Evolutionary conservation across 495 filamentous ascomycete genomes (phyloP).

Genomic region (Penicillium riverlandense): DNA sequence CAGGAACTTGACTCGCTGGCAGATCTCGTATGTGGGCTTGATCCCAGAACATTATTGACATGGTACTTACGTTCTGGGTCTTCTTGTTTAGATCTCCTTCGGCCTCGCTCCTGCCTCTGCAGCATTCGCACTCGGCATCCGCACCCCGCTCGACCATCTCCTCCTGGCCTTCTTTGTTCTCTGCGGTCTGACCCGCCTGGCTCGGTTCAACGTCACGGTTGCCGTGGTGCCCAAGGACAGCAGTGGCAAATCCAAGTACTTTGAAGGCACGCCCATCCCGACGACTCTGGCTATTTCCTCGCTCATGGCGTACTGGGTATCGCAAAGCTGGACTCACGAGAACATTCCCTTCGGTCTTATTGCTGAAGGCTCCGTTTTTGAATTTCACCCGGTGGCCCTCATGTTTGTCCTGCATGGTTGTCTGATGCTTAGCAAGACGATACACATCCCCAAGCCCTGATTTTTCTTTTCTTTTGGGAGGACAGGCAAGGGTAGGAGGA

Average conservation of each 20-base stretch:
- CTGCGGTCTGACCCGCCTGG: slow-evolving; percentile 87
- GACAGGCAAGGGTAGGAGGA: slow-evolving; percentile 1
- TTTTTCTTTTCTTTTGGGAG: neutral
- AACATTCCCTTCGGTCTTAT: slow-evolving; percentile 63
- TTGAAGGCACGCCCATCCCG: slow-evolving; percentile 95
- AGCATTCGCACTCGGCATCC: slow-evolving; percentile 85
- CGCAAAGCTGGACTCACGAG: slow-evolving; percentile 69
- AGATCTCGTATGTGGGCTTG: slow-evolving; percentile 64
- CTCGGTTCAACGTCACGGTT: slow-evolving; percentile 96
- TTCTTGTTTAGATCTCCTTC: slow-evolving; percentile 74
- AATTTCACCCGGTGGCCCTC: slow-evolving; percentile 79
- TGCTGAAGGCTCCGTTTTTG: slow-evolving; percentile 58
- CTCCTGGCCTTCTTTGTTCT: slow-evolving; percentile 87
- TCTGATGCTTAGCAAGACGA: slow-evolving; percentile 86
- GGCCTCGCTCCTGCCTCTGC: slow-evolving; percentile 80
- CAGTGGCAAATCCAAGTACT: slow-evolving; percentile 84
- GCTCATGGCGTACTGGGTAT: slow-evolving; percentile 86
- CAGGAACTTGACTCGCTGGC: slow-evolving; percentile 97
- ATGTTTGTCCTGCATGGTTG: slow-evolving; percentile 82
- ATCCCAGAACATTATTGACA: neutral
- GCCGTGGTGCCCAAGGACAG: slow-evolving; percentile 82
- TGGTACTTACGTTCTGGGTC: neutral
- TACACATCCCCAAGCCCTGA: slow-evolving; percentile 94
- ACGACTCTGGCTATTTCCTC: slow-evolving; percentile 73
- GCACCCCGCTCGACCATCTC: slow-evolving; percentile 78